Evolutionary conservation across 108 stramenopile genomes (phyloP).

Genomic region (Nitzschia sp.): DNA sequence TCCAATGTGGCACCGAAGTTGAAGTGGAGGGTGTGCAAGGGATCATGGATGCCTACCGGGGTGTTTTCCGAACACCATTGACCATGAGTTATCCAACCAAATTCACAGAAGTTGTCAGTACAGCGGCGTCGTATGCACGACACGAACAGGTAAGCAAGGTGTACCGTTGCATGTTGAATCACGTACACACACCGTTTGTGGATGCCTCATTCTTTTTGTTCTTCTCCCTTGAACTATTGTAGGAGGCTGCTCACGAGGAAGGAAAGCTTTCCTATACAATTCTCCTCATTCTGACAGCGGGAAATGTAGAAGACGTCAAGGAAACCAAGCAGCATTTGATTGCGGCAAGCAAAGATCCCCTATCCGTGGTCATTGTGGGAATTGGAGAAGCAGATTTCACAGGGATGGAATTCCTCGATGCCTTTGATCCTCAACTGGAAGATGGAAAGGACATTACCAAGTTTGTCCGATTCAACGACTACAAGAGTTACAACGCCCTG

Average conservation of each 20-base stretch:
- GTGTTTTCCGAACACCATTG: constrained; percentile 67
- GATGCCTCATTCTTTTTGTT: not conserved
- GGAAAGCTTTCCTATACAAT: constrained; percentile 78
- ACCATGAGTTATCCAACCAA: constrained; percentile 88
- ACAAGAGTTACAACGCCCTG: constrained; percentile 56
- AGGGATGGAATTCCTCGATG: constrained; percentile 72
- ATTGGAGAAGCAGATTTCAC: constrained; percentile 84
- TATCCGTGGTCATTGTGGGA: constrained; percentile 87
- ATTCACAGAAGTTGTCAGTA: constrained; percentile 81
- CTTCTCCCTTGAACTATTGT: not conserved
- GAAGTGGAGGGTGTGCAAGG: constrained; percentile 84
- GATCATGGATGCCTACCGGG: constrained; percentile 82
- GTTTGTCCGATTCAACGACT: constrained; percentile 60
- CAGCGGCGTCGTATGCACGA: constrained; percentile 66
- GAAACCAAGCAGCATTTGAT: constrained; percentile 72
- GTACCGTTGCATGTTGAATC: not conserved
- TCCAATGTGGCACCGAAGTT: constrained; percentile 67
- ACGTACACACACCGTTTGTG: not conserved
- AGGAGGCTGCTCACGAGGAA: constrained; percentile 50
- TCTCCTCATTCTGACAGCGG: constrained; percentile 89
- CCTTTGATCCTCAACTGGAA: constrained; percentile 42
- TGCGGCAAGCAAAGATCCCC: constrained; percentile 64
- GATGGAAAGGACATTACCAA: constrained; percentile 55
- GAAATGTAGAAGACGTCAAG: constrained; percentile 81
- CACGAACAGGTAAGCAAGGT: constrained; percentile 44